Conservation (phyloP, 2,329 filamentous ascomycete genomes). For the Talaromyces sp. region DNA sequence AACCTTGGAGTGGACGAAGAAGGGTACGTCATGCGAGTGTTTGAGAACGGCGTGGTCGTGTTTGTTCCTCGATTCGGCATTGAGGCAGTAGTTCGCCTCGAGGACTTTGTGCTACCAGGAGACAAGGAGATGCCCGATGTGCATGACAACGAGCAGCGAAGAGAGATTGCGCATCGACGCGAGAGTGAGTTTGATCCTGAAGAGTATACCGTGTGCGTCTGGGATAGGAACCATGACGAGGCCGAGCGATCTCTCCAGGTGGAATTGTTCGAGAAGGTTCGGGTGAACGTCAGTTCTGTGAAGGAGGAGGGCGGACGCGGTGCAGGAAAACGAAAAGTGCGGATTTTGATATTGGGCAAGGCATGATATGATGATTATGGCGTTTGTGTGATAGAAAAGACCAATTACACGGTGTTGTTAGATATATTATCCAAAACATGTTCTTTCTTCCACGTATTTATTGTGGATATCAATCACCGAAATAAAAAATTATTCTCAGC, state of each 20-base stretch:
- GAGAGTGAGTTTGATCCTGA: slow-evolving; percentile 81
- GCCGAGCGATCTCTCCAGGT: slow-evolving; percentile 46
- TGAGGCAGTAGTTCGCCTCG: slow-evolving; percentile 79
- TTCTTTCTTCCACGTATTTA: not conserved
- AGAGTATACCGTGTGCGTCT: slow-evolving; percentile 67
- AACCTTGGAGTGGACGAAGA: slow-evolving; percentile 64
- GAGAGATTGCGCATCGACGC: slow-evolving; percentile 43
- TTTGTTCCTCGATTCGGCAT: slow-evolving; percentile 95
- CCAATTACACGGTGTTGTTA: not conserved
- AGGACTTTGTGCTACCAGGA: slow-evolving; percentile 72
- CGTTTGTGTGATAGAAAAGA: not conserved
- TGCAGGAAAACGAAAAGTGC: slow-evolving; percentile 79
- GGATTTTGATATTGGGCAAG: slow-evolving; percentile 36
- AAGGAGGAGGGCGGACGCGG: slow-evolving; percentile 68
- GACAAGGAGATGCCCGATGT: slow-evolving; percentile 22
- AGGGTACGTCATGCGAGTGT: slow-evolving; percentile 94
- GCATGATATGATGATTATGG: slow-evolving; percentile 1
- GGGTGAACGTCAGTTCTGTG: slow-evolving; percentile 82
- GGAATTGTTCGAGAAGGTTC: slow-evolving; percentile 88
- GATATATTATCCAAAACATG: not conserved
- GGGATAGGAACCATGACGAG: slow-evolving; percentile 43
- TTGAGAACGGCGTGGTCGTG: slow-evolving; percentile 95
- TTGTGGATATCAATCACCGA: not conserved
- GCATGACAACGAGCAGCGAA: slow-evolving; percentile 26
- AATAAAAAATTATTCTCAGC: not conserved